These are phyloP conservation scores for Escovopsis sp. DNA, from an alignment of 2,329 filamentous ascomycete genomes.

Conservation along the genomic window DNA sequence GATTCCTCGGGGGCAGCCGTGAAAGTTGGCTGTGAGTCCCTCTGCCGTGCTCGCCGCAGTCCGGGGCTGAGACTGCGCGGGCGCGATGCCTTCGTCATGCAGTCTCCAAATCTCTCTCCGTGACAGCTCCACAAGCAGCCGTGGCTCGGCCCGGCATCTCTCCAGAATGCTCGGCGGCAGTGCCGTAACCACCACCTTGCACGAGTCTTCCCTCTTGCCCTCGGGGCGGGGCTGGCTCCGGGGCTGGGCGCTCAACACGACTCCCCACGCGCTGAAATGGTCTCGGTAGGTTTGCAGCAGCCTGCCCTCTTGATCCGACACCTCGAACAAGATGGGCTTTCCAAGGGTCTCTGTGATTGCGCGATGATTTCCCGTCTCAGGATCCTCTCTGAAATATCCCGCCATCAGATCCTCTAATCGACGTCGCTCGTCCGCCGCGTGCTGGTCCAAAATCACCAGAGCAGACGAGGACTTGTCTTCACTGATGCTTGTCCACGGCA, in stretches of 20 bases:
- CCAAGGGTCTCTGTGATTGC: slow-evolving; percentile 25
- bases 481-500: slow-evolving; percentile 19
- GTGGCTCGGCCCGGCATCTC: slow-evolving; percentile 58
- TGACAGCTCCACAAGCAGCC: slow-evolving; percentile 57
- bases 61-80: background rate
- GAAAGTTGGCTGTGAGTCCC: slow-evolving; percentile 41
- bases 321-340: slow-evolving; percentile 47
- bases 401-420: slow-evolving; percentile 60
- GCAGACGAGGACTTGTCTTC: slow-evolving; percentile 25
- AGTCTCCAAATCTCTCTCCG: slow-evolving; percentile 59
- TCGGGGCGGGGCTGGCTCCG: background rate
- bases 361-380: background rate
- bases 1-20: slow-evolving; percentile 58
- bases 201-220: background rate
- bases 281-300: slow-evolving; percentile 39
- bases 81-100: slow-evolving; percentile 27
- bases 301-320: slow-evolving; percentile 43
- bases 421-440: slow-evolving; percentile 83
- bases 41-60: background rate
- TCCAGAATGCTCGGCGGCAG: slow-evolving; percentile 63
- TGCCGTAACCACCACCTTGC: slow-evolving; percentile 32
- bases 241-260: slow-evolving; percentile 40
- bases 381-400: slow-evolving; percentile 27
- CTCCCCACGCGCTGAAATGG: slow-evolving; percentile 61
- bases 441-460: slow-evolving; percentile 76